These are phyloP conservation scores for Fusarium floridanum DNA, from an alignment of 2,329 filamentous ascomycete species.

Conservation along the genomic window DNA sequence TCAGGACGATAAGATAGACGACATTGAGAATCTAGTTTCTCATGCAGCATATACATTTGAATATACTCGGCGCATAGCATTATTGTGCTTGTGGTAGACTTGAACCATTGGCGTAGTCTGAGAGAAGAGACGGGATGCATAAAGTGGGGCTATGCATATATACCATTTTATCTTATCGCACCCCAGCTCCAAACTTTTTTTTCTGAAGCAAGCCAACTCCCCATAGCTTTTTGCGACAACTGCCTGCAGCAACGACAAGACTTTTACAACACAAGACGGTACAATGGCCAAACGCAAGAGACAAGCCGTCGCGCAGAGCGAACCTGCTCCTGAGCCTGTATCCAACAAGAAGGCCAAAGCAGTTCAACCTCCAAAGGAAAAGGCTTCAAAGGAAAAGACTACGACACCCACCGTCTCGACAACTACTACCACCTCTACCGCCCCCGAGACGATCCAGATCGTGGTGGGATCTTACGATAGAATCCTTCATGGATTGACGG, in stretches of 20 bases:
- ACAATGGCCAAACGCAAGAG: conserved; percentile 66
- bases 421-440: conserved; percentile 34
- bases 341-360: conserved; percentile 49
- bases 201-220: conserved; percentile 20
- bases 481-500: conserved; percentile 89
- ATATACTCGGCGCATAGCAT: conserved; percentile 44
- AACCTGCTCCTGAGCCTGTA: conserved; percentile 40
- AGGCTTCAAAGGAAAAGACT: conserved; percentile 37
- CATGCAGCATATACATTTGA: conserved; percentile 39
- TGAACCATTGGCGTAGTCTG: background rate
- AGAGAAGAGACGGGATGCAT: conserved; percentile 26
- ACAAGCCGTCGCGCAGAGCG: conserved; percentile 49
- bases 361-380: conserved; percentile 22
- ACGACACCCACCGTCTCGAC: conserved; percentile 31
- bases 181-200: conserved; percentile 42
- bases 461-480: conserved; percentile 95
- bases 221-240: conserved; percentile 15
- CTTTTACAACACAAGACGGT: conserved; percentile 25
- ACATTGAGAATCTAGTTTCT: conserved; percentile 23
- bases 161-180: conserved; percentile 51
- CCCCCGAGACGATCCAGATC: conserved; percentile 80
- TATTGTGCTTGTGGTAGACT: conserved; percentile 14
- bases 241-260: conserved; percentile 18
- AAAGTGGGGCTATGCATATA: conserved; percentile 42
- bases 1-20: conserved; percentile 38